Percentiles rank a stretch among this genome's conserved stretches.
phyloP scores from a whole-genome alignment of 257 asterid species.

The Solanum lycopersicoides region DNA sequence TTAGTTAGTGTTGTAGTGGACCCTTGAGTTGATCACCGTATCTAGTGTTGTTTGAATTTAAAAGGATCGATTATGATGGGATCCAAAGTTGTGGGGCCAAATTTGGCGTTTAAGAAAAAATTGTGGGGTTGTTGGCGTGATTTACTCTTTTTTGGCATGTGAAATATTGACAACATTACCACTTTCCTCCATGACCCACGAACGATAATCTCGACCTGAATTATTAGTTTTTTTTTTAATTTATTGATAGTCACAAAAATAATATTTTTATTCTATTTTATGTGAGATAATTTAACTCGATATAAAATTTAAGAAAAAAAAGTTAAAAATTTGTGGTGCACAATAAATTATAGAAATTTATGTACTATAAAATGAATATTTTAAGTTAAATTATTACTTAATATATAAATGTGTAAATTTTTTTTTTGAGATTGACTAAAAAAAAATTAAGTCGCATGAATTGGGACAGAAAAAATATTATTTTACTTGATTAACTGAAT shows the following conservation, averaged over 20 bases:
- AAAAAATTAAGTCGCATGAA: too few relatives aligned
- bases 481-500: background rate
- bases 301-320: accelerated
- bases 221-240: accelerated
- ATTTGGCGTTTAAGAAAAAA: background rate
- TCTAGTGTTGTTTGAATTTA: background rate
- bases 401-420: too few relatives aligned
- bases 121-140: slow-evolving; percentile 4
- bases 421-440: too few relatives aligned
- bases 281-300: accelerated
- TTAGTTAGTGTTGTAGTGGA: background rate
- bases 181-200: background rate
- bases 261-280: accelerated
- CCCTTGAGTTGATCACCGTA: background rate
- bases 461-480: too few relatives aligned
- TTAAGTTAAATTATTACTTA: too few relatives aligned
- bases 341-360: too few relatives aligned
- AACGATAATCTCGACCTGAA: accelerated
- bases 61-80: background rate
- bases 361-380: too few relatives aligned
- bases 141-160: slow-evolving; percentile 6
- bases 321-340: too few relatives aligned
- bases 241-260: accelerated
- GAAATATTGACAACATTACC: background rate
- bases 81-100: background rate